Percentiles rank a stretch among this genome's conserved stretches.
phyloP scores from a whole-genome alignment of 352 stramenopile species.

The Lagenidium sp. region DNA sequence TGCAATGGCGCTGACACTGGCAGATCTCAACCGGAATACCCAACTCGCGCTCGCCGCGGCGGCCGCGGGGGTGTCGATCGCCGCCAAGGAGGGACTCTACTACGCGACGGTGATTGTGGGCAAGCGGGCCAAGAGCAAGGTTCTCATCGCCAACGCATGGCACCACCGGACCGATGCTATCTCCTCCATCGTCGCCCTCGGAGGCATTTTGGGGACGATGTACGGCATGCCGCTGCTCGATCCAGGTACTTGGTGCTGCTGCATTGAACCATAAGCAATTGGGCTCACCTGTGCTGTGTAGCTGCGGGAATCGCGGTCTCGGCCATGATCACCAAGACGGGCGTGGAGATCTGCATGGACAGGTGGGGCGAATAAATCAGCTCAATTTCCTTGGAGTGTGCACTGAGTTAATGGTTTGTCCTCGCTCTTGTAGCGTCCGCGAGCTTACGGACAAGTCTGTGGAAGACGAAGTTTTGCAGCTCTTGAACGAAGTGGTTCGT shows the following conservation, averaged over 20 bases:
- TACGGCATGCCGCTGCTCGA: slow-evolving; percentile 58
- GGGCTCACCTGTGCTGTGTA: slow-evolving; percentile 12
- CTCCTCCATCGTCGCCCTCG: slow-evolving; percentile 82
- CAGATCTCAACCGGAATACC: slow-evolving; percentile 36
- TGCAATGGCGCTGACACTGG: too few relatives aligned
- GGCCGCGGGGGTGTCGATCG: slow-evolving; percentile 86
- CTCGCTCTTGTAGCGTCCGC: slow-evolving; percentile 32
- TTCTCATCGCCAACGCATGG: slow-evolving; percentile 97
- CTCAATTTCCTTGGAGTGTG: too few relatives aligned
- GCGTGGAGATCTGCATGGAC: slow-evolving; percentile 74
- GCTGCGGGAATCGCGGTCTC: slow-evolving; percentile 79
- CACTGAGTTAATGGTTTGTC: not conserved
- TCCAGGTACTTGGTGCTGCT: slow-evolving; percentile 32
- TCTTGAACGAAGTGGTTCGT: slow-evolving; percentile 61
- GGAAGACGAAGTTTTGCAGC: slow-evolving; percentile 66
- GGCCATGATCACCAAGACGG: slow-evolving; percentile 86
- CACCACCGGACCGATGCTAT: slow-evolving; percentile 90
- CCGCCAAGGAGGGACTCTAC: slow-evolving; percentile 92
- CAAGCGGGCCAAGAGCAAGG: slow-evolving; percentile 88
- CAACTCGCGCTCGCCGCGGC: slow-evolving; percentile 71
- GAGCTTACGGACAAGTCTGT: slow-evolving; percentile 83
- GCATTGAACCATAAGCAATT: not conserved
- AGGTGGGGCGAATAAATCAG: slow-evolving; percentile 30
- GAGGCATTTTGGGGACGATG: slow-evolving; percentile 68
- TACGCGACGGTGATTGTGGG: slow-evolving; percentile 90